Conservation (phyloP, 2,329 filamentous ascomycete genomes). For the Aspergillus arachidicola region DNA sequence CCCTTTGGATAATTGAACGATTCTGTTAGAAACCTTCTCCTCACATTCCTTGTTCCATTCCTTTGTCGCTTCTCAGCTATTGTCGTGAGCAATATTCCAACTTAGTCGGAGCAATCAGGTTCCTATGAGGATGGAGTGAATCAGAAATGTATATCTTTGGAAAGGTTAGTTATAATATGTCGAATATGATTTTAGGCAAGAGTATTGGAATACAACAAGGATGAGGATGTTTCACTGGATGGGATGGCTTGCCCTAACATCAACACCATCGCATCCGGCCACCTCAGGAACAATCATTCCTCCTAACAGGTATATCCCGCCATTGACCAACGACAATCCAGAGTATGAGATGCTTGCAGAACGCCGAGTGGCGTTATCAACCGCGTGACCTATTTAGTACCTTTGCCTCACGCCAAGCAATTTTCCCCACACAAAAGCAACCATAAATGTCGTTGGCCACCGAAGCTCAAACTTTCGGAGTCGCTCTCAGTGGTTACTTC, state of each 20-base stretch:
- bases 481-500: too few relatives aligned
- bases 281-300: too few relatives aligned
- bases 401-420: background rate
- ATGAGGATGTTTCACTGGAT: too few relatives aligned
- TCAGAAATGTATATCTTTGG: background rate
- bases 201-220: background rate
- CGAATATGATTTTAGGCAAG: background rate
- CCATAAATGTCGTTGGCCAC: background rate
- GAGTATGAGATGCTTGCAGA: background rate
- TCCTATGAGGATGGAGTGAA: background rate
- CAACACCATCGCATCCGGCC: background rate
- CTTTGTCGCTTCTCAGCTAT: background rate
- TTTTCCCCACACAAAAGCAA: background rate
- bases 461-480: background rate
- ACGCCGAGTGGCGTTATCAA: background rate
- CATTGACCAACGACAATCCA: background rate
- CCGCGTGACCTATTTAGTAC: background rate
- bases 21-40: too few relatives aligned
- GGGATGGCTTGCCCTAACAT: background rate
- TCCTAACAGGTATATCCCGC: too few relatives aligned
- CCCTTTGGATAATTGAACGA: too few relatives aligned
- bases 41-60: too few relatives aligned
- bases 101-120: background rate
- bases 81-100: background rate
- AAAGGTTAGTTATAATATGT: background rate